phyloP scores from a whole-genome alignment of 139 green algal genomes.

The Diplosphaera chodatii region DNA sequence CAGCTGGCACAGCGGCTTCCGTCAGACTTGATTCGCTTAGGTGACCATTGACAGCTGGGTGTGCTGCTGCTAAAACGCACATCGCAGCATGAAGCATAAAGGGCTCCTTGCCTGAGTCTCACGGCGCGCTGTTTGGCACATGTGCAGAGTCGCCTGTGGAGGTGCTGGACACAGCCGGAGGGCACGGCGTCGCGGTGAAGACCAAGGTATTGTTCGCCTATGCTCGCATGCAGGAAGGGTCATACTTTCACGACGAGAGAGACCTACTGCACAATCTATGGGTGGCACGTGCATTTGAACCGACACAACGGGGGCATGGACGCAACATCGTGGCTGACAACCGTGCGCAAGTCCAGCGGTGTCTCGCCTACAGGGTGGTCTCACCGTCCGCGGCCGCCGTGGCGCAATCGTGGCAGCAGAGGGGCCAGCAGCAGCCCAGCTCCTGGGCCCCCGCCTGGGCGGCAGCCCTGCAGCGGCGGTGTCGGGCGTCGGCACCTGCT shows the following conservation, averaged over 20 bases:
- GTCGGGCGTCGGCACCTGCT: slow-evolving; percentile 74
- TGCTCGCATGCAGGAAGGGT: no score
- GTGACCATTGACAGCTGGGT: not conserved
- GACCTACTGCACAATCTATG: no score
- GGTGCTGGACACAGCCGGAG: not conserved
- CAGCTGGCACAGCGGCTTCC: slow-evolving; percentile 67
- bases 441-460: slow-evolving; percentile 57
- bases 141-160: slow-evolving; percentile 6
- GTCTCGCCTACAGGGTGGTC: slow-evolving; percentile 22
- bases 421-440: slow-evolving; percentile 51
- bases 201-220: no score
- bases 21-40: slow-evolving; percentile 23
- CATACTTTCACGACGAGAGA: no score
- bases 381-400: slow-evolving; percentile 33
- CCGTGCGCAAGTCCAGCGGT: no score
- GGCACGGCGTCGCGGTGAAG: slow-evolving; percentile 1
- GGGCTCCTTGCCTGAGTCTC: no score
- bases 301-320: no score
- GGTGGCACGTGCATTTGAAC: no score
- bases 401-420: slow-evolving; percentile 83
- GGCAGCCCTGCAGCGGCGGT: slow-evolving; percentile 43
- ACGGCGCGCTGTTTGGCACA: no score
- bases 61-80: no score
- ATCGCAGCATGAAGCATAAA: no score
- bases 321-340: no score